Conservation (phyloP, 2,329 filamentous ascomycete species). For the Verticillium nubilum region DNA sequence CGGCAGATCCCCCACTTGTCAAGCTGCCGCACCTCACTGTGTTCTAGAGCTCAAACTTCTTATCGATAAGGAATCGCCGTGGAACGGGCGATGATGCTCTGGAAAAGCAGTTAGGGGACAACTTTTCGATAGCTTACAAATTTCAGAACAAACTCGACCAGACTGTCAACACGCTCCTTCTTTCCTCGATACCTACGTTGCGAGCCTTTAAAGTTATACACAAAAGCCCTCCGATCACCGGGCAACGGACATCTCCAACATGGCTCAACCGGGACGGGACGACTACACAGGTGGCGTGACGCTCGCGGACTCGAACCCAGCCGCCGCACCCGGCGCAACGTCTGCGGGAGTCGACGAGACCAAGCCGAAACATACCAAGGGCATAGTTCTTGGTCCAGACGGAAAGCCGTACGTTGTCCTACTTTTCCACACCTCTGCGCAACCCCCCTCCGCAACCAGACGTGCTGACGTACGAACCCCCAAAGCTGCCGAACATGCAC, state of each 20-base stretch:
- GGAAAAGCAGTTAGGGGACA: not conserved
- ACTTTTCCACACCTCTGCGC: not conserved
- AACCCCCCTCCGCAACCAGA: not conserved
- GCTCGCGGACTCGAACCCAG: not conserved
- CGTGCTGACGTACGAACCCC: not conserved
- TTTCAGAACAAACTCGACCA: not conserved
- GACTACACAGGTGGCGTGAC: not conserved
- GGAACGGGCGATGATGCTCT: not conserved
- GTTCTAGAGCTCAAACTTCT: not conserved
- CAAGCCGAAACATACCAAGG: slow-evolving; percentile 43
- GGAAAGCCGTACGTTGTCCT: slow-evolving; percentile 68
- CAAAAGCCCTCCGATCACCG: not conserved
- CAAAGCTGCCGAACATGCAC: slow-evolving; percentile 68
- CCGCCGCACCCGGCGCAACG: not conserved
- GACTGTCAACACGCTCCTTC: not conserved
- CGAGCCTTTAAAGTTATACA: not conserved
- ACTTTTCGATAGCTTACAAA: not conserved
- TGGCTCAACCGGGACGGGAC: not conserved
- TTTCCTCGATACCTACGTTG: not conserved
- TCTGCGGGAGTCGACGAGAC: not conserved
- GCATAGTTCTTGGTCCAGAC: slow-evolving; percentile 71
- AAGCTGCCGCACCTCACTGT: not conserved
- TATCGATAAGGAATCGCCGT: not conserved
- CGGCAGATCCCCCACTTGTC: not conserved
- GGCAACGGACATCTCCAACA: not conserved